phyloP scores from a whole-genome alignment of 805 yeast genomes.

The Candida montana region DNA sequence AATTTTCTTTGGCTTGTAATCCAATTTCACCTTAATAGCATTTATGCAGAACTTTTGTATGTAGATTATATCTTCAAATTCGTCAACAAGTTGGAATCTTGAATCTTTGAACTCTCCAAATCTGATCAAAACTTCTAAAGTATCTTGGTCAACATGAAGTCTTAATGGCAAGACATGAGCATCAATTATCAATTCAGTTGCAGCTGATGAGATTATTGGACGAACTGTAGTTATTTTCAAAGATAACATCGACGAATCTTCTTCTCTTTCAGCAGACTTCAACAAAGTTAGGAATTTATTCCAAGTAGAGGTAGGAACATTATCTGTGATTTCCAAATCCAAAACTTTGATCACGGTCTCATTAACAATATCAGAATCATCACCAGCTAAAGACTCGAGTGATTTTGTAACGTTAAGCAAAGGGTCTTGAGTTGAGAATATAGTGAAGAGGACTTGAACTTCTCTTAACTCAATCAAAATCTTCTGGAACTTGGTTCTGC shows the following conservation, averaged over 20 bases:
- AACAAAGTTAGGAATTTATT: constrained; percentile 71
- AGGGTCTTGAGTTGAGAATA: constrained; percentile 46
- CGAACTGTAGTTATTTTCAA: constrained; percentile 51
- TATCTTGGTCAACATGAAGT: constrained; percentile 88
- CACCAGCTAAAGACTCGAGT: neutral
- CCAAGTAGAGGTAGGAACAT: constrained; percentile 87
- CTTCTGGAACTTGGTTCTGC: constrained; percentile 60
- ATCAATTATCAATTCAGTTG: constrained; percentile 57
- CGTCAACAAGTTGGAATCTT: constrained; percentile 56
- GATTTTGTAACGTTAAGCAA: constrained; percentile 15
- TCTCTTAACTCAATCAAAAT: constrained; percentile 49
- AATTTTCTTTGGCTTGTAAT: constrained; percentile 86
- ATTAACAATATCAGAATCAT: constrained; percentile 40
- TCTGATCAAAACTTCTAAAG: constrained; percentile 74
- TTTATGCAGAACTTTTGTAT: constrained; percentile 64
- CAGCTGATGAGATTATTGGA: constrained; percentile 59
- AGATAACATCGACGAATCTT: constrained; percentile 58
- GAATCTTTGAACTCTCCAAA: constrained; percentile 77
- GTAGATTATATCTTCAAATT: constrained; percentile 58
- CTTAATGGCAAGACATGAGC: constrained; percentile 66
- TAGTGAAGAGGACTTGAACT: constrained; percentile 41
- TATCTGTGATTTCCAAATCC: constrained; percentile 62
- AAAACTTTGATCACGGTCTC: constrained; percentile 43
- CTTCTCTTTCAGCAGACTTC: constrained; percentile 63
- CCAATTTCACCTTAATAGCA: constrained; percentile 60